Evolutionary conservation across 768 basidiomycete genomes (phyloP), one percentile per base, ranked within the genome.

Genomic region (Terana coerulea): DNA sequence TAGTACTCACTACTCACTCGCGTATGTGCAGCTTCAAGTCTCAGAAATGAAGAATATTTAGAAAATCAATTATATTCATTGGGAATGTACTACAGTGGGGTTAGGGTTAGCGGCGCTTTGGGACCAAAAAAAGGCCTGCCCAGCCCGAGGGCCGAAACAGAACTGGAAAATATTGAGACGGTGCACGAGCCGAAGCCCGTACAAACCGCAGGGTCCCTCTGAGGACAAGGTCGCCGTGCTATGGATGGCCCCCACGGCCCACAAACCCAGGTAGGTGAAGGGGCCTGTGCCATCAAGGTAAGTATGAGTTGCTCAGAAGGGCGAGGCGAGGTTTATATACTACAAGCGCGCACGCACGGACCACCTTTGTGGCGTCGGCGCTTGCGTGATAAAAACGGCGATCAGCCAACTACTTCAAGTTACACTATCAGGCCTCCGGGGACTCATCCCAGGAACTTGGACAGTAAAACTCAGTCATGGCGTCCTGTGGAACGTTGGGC

Each of bases 221-320:
- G 69, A 52, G 74, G 72, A 74, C 71, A 73, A 43, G 68, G 73
- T 74, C 72, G 73, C 72, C 72, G 72, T 73, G 74, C 73, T 71
- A 72, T 74, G 72, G 53, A 53, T 40, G 49, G 48, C 39, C 55
- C 54, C 63, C 58, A 56, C 43, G 54, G 62, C 63, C 63, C 63
- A 59, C 55, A 53, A 45, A 37, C 58, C 54, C 60, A 52, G 58
- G 56, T 37, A 61, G 49, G 28, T 64, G 62, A 64, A 63, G 59
- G 63, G 52, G 52, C 35, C 31, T 47, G 55, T 57, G 49, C 52
- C 52, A 54, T 54, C 52, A 54, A 54, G 52, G 52, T 54, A 54
- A 54, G 52, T 54, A 54, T 54, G 52, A 54, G 53, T 9, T 35
- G 43, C 30, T 37, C 41, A 44, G 11, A 19, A 36, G 53, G 15